These are phyloP conservation scores for Zoysia japonica DNA, from an alignment of 176 grass and related monocot species.

Conservation along the genomic window DNA sequence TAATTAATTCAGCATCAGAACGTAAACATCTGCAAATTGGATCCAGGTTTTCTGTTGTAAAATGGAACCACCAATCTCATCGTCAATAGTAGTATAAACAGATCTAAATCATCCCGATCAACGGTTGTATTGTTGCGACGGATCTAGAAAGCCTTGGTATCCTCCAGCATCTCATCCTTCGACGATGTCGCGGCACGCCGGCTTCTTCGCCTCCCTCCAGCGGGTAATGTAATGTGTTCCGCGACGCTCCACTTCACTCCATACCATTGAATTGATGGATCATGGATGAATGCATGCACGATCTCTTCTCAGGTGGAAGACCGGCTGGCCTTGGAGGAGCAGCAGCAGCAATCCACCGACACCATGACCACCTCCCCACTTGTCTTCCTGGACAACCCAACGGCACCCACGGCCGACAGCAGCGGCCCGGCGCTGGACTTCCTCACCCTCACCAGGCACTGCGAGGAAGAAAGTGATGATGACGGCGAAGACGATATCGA, in stretches of 20 bases:
- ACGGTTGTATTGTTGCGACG: no score
- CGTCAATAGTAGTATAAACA: no score
- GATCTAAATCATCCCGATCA: no score
- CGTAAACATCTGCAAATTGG: not conserved
- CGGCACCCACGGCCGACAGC: conserved; percentile 7
- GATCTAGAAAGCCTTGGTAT: no score
- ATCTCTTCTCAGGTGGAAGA: conserved; percentile 44
- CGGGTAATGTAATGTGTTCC: conserved; percentile 13
- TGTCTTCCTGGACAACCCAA: conserved; percentile 42
- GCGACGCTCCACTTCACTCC: not conserved
- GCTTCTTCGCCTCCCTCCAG: conserved; percentile 63
- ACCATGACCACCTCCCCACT: conserved; percentile 34
- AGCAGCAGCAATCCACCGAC: not conserved
- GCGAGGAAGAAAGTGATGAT: not conserved
- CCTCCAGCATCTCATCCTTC: no score
- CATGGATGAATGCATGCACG: no score
- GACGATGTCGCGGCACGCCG: conserved; percentile 34
- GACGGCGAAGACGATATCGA: conserved; percentile 40
- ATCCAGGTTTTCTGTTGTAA: no score
- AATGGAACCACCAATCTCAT: no score
- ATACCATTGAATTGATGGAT: not conserved
- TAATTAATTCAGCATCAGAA: no score
- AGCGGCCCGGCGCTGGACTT: conserved; percentile 59
- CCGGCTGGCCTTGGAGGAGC: conserved; percentile 44
- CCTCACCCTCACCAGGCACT: conserved; percentile 39